Evolutionary conservation across 169 alveolate genomes (phyloP), one percentile per base, ranked within the genome.

Genomic region (Plasmodium reichenowi): DNA sequence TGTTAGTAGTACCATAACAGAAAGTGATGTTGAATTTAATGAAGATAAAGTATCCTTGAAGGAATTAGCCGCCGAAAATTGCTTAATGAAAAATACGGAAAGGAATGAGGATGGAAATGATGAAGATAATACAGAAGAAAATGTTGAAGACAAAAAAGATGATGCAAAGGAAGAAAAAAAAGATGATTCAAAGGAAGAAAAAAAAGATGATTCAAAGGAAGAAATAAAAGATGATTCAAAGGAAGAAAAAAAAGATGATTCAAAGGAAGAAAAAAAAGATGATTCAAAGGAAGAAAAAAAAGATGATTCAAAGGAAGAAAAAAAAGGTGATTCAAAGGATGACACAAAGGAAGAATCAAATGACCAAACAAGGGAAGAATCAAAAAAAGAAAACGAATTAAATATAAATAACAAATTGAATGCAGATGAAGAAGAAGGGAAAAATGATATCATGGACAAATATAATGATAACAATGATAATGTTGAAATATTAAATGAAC

Each of bases 1-100:
- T 64, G 72, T 67, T 52, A 76, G 89, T 32, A 74, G 86, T 74
- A 73, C 89, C 4, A 72, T 73, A 72, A 63, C 83, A 29, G 91
- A 83, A 15, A 73, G 54, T 45, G 71, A 72, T 73, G 63, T 56
- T n/a, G 59, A 76, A n/a, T 68, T 15, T 59, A 80, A 72, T 24
- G 26, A 70, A 45, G 50, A n/a, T 22, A 73, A 88, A 10, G 67
- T 63, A n/a, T 48, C 68, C 9, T 29, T 71, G 45, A 52, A 64
- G 17, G 86, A 60, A 13, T 13, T 13, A 68, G 67, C 78, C 29
- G 8, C 76, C 7, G 48, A 29, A 50, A 75, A 75, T n/a, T 72
- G 48, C 54, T 15, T 38, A 1, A 50, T 15, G 22, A 66, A 87
- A 17, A 62, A 73, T 54, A 43, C 43, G 17, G 63, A 47, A 62